These are phyloP conservation scores for Candolleomyces eurysporus DNA, from an alignment of 768 basidiomycete genomes.

Conservation along the genomic window DNA sequence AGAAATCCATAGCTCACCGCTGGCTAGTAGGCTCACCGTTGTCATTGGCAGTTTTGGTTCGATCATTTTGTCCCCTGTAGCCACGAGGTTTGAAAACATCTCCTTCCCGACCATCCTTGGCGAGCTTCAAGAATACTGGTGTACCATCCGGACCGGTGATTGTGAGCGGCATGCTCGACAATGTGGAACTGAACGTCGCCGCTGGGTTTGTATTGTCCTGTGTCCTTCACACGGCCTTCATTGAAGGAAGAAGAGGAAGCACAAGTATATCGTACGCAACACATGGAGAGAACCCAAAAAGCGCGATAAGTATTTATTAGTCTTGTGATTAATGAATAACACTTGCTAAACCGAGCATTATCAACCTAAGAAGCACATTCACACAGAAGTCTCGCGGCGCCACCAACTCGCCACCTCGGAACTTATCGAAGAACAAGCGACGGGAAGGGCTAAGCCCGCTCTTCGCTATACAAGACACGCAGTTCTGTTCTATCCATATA, in stretches of 20 bases:
- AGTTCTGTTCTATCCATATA: conserved; percentile 2
- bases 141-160: conserved; percentile 1
- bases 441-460: background rate
- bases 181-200: background rate
- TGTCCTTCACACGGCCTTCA: background rate
- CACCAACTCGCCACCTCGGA: conserved; percentile 2
- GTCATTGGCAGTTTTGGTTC: background rate
- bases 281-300: background rate
- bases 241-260: background rate
- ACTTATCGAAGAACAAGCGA: conserved; percentile 2
- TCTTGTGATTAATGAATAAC: background rate
- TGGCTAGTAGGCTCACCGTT: no score
- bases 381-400: background rate
- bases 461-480: background rate
- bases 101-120: background rate
- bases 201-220: background rate
- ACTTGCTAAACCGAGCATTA: conserved; percentile 5
- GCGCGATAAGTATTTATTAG: no score
- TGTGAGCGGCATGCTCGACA: background rate
- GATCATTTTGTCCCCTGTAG: background rate
- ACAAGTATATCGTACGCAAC: background rate
- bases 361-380: background rate
- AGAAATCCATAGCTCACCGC: no score
- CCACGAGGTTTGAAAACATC: background rate
- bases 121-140: conserved; percentile 1